phyloP scores from a whole-genome alignment of 2,329 filamentous ascomycete species.

The Neopestalotiopsis sp. region DNA sequence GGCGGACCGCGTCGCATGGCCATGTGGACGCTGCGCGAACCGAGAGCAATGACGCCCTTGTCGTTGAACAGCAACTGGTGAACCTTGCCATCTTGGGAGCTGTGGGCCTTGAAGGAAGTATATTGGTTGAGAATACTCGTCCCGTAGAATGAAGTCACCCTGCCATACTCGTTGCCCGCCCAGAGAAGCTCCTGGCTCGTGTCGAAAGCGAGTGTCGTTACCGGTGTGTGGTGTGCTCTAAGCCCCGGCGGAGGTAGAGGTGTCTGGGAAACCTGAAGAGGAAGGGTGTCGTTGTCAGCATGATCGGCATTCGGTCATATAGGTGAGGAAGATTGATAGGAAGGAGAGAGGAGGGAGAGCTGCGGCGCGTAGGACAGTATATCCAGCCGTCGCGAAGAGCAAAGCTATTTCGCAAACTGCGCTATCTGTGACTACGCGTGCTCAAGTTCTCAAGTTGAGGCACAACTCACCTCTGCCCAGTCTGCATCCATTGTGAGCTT shows the following conservation, averaged over 20 bases:
- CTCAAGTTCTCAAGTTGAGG: not conserved
- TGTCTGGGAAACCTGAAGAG: constrained; percentile 75
- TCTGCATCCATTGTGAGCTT: constrained; percentile 65
- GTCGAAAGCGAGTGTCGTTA: constrained; percentile 88
- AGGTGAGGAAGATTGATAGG: not conserved
- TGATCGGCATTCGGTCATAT: not conserved
- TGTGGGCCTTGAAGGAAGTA: constrained; percentile 86
- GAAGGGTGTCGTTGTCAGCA: not conserved
- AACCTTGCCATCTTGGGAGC: constrained; percentile 75
- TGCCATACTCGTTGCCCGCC: constrained; percentile 90
- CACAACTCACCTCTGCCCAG: constrained; percentile 67
- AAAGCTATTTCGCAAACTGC: constrained; percentile 24
- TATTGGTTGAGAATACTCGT: constrained; percentile 80
- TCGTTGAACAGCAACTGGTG: constrained; percentile 92
- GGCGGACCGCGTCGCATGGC: constrained; percentile 81
- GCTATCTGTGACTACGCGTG: constrained; percentile 18
- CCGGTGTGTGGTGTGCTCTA: constrained; percentile 72
- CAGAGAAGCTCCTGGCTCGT: constrained; percentile 88
- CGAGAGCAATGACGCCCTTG: constrained; percentile 86
- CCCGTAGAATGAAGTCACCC: constrained; percentile 87
- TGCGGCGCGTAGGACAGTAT: not conserved
- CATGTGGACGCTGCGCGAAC: constrained; percentile 85
- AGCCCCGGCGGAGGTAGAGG: constrained; percentile 78
- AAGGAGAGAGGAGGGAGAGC: not conserved
- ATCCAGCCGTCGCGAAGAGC: not conserved